These are phyloP conservation scores for Rhodamnia rubescens DNA, from an alignment of 345 rosid species.

Conservation along the genomic window DNA sequence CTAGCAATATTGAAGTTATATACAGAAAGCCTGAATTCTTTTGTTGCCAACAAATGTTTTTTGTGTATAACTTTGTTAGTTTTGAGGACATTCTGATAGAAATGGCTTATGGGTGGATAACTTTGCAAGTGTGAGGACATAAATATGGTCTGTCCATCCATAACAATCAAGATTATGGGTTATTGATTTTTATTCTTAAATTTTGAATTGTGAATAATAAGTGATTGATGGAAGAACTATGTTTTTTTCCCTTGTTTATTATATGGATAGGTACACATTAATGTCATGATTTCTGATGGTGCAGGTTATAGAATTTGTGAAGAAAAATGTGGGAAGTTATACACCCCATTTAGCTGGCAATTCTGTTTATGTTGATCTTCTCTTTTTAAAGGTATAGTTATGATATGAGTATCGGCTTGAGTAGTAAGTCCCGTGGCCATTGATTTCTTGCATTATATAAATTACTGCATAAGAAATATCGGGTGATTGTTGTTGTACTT, in stretches of 20 bases:
- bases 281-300: not conserved
- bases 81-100: not conserved
- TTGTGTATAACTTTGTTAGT: not conserved
- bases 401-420: not conserved
- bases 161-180: not conserved
- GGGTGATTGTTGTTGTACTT: not conserved
- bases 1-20: not conserved
- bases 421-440: not conserved
- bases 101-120: not conserved
- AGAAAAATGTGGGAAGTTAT: slow-evolving; percentile 45
- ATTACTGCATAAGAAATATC: not conserved
- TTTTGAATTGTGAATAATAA: not conserved
- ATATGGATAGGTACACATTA: not conserved
- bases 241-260: not conserved
- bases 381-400: slow-evolving; percentile 59
- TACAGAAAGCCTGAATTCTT: not conserved
- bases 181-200: not conserved
- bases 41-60: not conserved
- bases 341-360: slow-evolving; percentile 77
- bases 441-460: not conserved
- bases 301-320: slow-evolving; percentile 80
- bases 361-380: slow-evolving; percentile 65
- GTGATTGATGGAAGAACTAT: not conserved
- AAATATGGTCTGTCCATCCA: not conserved
- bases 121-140: not conserved